phyloP scores from a whole-genome alignment of 2,329 filamentous ascomycete genomes.

The Orbilia brochopaga region DNA sequence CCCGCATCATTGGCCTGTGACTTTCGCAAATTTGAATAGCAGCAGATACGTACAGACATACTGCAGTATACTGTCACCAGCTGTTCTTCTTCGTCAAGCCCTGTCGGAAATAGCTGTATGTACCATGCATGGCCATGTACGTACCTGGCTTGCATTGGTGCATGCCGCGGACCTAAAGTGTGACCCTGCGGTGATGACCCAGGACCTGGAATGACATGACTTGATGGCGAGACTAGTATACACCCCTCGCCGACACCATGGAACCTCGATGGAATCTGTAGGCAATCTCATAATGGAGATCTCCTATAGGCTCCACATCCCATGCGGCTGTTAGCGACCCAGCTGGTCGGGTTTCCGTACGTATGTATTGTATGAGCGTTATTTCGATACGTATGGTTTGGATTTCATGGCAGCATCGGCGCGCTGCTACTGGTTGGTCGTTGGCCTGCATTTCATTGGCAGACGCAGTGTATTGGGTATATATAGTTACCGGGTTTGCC shows the following conservation, averaged over 20 bases:
- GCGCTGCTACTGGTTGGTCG: conserved; percentile 2
- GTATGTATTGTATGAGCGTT: not conserved
- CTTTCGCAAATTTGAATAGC: too few species aligned
- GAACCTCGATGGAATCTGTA: conserved; percentile 10
- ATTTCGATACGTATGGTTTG: conserved; percentile 10
- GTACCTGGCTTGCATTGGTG: too few species aligned
- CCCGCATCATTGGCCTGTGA: too few species aligned
- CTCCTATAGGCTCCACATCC: conserved; percentile 32
- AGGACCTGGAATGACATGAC: too few species aligned
- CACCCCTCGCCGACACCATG: conserved; percentile 11
- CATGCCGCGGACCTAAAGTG: too few species aligned
- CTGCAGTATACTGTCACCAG: not conserved
- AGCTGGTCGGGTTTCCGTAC: conserved; percentile 26
- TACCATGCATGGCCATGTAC: conserved; percentile 20
- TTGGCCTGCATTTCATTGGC: conserved; percentile 21
- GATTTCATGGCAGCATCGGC: conserved; percentile 12
- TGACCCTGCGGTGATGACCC: too few species aligned
- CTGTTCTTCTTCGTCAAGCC: conserved; percentile 5
- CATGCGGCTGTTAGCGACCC: conserved; percentile 48
- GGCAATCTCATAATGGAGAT: conserved; percentile 14
- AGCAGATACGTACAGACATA: too few species aligned
- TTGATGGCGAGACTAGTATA: too few species aligned
- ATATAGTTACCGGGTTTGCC: conserved; percentile 40
- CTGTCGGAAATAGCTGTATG: conserved; percentile 16
- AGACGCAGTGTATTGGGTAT: conserved; percentile 18